Conservation (phyloP, 805 yeast genomes). For the Candida gorgasii region DNA sequence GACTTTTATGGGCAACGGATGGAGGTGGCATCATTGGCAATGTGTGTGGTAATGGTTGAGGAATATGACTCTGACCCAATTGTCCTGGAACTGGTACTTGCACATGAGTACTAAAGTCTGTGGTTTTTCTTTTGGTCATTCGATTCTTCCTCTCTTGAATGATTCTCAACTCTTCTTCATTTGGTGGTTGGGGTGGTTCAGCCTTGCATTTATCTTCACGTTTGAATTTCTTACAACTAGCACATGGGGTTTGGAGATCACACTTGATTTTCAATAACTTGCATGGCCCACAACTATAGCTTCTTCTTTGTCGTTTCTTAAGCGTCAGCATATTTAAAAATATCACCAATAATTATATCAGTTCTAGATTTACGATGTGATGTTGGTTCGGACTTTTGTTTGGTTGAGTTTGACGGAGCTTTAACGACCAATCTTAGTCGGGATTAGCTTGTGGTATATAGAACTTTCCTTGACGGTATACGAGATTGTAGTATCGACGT, state of each 20-base stretch:
- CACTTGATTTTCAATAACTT: conserved; percentile 55
- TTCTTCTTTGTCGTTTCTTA: conserved; percentile 43
- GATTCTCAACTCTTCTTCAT: conserved; percentile 34
- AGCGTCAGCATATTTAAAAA: not conserved
- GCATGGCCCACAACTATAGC: conserved; percentile 60
- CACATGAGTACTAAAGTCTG: no score
- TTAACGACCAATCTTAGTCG: no score
- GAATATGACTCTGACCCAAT: not conserved
- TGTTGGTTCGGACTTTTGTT: no score
- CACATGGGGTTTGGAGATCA: conserved; percentile 50
- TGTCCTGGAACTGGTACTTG: not conserved
- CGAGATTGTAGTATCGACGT: no score
- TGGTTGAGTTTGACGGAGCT: no score
- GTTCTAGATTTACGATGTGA: no score
- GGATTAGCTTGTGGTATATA: no score
- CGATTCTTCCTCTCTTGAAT: conserved; percentile 32
- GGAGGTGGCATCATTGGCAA: not conserved
- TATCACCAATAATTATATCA: no score
- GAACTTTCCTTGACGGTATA: no score
- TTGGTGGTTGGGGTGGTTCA: conserved; percentile 47
- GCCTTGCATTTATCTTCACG: conserved; percentile 38
- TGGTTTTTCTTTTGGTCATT: conserved; percentile 12
- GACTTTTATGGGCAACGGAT: not conserved
- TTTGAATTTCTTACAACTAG: conserved; percentile 42
- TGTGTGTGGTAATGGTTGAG: not conserved